phyloP scores from a whole-genome alignment of 345 rosid genomes.

The Hibiscus mutabilis region DNA sequence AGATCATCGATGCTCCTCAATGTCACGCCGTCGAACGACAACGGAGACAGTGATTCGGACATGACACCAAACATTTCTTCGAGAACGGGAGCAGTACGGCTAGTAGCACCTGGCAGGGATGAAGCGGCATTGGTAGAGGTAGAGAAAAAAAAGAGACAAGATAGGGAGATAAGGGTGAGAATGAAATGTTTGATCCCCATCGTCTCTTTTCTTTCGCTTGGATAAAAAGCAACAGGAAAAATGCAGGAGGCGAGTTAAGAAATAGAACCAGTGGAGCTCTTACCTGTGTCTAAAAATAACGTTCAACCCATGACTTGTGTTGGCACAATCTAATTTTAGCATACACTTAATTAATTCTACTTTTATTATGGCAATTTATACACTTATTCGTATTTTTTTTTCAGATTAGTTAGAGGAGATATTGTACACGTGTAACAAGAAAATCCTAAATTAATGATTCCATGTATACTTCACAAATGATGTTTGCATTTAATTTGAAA shows the following conservation, averaged over 20 bases:
- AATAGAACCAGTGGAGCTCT: neutral
- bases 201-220: neutral
- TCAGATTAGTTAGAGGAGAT: too few relatives aligned
- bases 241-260: too few relatives aligned
- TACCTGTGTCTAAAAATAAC: slow-evolving; percentile 1
- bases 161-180: slow-evolving; percentile 10
- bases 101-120: neutral
- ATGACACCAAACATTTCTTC: neutral
- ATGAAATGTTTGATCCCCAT: slow-evolving; percentile 16
- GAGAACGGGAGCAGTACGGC: neutral
- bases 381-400: too few relatives aligned
- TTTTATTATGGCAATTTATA: too few relatives aligned
- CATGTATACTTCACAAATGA: too few relatives aligned
- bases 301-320: neutral
- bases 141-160: slow-evolving; percentile 5
- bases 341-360: neutral
- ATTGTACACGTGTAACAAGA: too few relatives aligned
- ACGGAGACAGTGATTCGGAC: neutral
- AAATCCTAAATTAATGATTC: too few relatives aligned
- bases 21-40: neutral
- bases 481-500: too few relatives aligned
- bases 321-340: neutral
- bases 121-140: neutral
- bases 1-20: neutral
- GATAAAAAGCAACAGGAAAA: neutral